A percentile compares a stretch with the other conserved stretches of the same genome.
These are phyloP conservation scores for Alternaria novae-zelandiae DNA, from an alignment of 2,329 filamentous ascomycete species.

Conservation along the genomic window DNA sequence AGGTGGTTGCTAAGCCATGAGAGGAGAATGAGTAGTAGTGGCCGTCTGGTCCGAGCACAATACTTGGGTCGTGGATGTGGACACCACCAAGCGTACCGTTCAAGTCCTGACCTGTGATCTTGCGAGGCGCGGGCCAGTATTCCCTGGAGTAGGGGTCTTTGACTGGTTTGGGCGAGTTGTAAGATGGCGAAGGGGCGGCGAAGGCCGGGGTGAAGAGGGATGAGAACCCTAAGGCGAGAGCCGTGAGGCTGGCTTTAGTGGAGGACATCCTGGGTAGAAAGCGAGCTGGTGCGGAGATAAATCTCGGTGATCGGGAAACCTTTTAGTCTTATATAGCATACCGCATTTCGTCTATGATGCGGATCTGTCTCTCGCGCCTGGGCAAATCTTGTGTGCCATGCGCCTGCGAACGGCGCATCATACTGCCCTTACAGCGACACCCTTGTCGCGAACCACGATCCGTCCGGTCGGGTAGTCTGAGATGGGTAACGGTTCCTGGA, in stretches of 20 bases:
- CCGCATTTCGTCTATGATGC: neutral
- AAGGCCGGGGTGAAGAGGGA: neutral
- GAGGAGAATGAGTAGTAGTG: conserved; percentile 13
- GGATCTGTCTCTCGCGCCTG: neutral
- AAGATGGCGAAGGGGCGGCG: neutral
- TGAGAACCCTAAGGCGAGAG: neutral
- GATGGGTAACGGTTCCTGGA: neutral
- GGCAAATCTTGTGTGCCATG: neutral
- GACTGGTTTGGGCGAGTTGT: neutral
- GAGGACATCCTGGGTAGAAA: neutral
- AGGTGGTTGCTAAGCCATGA: conserved; percentile 9
- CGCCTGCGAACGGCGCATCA: neutral
- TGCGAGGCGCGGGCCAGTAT: conserved; percentile 2
- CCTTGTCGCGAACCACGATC: neutral
- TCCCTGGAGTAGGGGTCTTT: neutral
- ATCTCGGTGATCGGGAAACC: neutral
- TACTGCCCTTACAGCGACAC: neutral
- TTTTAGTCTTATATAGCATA: neutral
- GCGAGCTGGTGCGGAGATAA: neutral
- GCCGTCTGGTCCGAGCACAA: conserved; percentile 11
- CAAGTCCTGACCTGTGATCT: conserved; percentile 7
- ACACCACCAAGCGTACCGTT: conserved; percentile 10
- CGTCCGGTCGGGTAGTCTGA: neutral
- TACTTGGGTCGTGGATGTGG: conserved; percentile 10
- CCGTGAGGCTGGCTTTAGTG: neutral